phyloP scores from a whole-genome alignment of 768 basidiomycete species.

The Boletus eberwhitei region DNA sequence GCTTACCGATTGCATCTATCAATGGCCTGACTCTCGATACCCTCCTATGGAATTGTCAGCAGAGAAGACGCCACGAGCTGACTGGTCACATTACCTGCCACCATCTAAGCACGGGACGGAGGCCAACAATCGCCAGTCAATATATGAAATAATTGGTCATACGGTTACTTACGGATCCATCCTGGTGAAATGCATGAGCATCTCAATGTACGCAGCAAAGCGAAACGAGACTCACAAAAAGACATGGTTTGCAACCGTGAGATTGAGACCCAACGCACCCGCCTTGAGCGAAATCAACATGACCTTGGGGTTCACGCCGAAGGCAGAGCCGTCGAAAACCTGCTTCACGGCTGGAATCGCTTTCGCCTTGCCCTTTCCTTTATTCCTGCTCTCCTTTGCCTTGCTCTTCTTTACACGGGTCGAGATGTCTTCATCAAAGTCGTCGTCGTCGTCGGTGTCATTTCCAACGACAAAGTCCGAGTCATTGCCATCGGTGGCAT shows the following conservation, averaged over 20 bases:
- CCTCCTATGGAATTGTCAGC: conserved; percentile 45
- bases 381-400: conserved; percentile 36
- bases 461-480: conserved; percentile 35
- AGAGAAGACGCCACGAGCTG: background rate
- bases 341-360: conserved; percentile 14
- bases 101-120: conserved; percentile 46
- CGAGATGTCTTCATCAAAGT: conserved; percentile 31
- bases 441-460: conserved; percentile 28
- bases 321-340: conserved; percentile 17
- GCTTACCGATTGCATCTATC: conserved; percentile 69
- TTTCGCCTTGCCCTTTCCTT: conserved; percentile 37
- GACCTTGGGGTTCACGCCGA: conserved; percentile 59
- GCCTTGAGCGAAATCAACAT: conserved; percentile 87
- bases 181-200: conserved; percentile 33
- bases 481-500: conserved; percentile 28
- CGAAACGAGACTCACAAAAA: conserved; percentile 53
- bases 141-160: conserved; percentile 1
- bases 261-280: conserved; percentile 82
- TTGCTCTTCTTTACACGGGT: conserved; percentile 31
- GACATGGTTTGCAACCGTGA: conserved; percentile 88
- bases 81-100: conserved; percentile 52
- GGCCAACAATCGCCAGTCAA: conserved; percentile 12
- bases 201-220: background rate
- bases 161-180: conserved; percentile 73
- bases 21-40: conserved; percentile 82